Evolutionary conservation across 768 basidiomycete species (phyloP), one percentile per base, ranked within the genome.

Genomic region (Hericium rajendrae): DNA sequence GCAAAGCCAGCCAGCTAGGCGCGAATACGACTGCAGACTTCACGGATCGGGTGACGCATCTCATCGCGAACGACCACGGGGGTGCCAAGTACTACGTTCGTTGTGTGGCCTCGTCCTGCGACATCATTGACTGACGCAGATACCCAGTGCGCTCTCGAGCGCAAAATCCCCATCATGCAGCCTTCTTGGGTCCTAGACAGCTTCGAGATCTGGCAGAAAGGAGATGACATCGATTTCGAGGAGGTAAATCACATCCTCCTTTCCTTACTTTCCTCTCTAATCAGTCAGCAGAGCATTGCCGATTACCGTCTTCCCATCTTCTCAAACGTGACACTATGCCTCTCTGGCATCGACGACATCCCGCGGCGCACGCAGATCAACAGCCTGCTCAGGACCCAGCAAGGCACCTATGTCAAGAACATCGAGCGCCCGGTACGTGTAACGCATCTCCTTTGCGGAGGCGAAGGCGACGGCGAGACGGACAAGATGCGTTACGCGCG

Each of bases 11-110:
- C 22, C 86, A 93, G 62, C 84, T 97, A 13, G 94, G 94, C 11
- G 94, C 91, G 26, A 71, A 71, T 3, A 76, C 80, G 48, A 77
- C 81, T 15, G 78, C 72, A 37, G 85, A 89, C 51, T 84, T 95
- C 60, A 97, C 92, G 0, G 86, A 91, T 66, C 76, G 76, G 49
- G 86, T 90, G n/a, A 94, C 92, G 0, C 93, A 95, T 73, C 78
- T 97, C 20, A 76, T 97, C 43, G 91, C 93, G 0, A 72, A 71
- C n/a, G 77, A 75, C n/a, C 85, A 89, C 64, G 89, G 88, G 3
- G 84, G 91, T 20, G 80, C 86, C 12, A 97, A 97, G 66, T 95
- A 97, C 68, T 74, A 68, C 70, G 93, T 89, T 56, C 58, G 78
- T 68, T 20, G 48, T 5, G 26, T 57, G 22, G 12, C 48, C 28